Conservation (phyloP, 768 basidiomycete species). For the Tylopilus plumbeoviolaceoides region DNA sequence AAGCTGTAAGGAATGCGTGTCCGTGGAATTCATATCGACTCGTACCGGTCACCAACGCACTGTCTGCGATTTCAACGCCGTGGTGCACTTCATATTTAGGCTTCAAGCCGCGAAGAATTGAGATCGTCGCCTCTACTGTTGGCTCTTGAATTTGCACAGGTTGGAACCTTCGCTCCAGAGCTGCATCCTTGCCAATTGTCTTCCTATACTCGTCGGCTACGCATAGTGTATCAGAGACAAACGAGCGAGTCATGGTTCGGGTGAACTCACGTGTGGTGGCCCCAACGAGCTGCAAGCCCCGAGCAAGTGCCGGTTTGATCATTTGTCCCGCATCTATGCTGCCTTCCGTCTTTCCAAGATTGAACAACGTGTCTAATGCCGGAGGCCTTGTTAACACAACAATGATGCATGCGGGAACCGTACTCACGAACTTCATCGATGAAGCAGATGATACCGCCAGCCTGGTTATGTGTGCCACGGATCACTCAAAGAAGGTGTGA, state of each 20-base stretch:
- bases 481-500: conserved; percentile 24
- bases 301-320: conserved; percentile 88
- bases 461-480: conserved; percentile 32
- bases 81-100: conserved; percentile 87
- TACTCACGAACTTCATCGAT: conserved; percentile 90
- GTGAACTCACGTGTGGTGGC: conserved; percentile 75
- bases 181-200: conserved; percentile 88
- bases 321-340: conserved; percentile 90
- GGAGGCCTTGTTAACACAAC: background rate
- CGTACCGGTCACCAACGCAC: conserved; percentile 79
- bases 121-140: conserved; percentile 77
- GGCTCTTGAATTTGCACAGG: conserved; percentile 88
- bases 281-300: conserved; percentile 84
- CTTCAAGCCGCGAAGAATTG: conserved; percentile 84
- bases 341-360: conserved; percentile 88
- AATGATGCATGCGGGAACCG: background rate
- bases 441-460: conserved; percentile 83
- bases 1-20: background rate
- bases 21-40: background rate
- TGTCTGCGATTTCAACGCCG: conserved; percentile 88
- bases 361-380: conserved; percentile 66
- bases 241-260: background rate
- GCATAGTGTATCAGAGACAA: background rate
- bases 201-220: conserved; percentile 82
- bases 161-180: conserved; percentile 88